phyloP scores from a whole-genome alignment of 176 grass and related monocot genomes.

The Paspalum vaginatum region DNA sequence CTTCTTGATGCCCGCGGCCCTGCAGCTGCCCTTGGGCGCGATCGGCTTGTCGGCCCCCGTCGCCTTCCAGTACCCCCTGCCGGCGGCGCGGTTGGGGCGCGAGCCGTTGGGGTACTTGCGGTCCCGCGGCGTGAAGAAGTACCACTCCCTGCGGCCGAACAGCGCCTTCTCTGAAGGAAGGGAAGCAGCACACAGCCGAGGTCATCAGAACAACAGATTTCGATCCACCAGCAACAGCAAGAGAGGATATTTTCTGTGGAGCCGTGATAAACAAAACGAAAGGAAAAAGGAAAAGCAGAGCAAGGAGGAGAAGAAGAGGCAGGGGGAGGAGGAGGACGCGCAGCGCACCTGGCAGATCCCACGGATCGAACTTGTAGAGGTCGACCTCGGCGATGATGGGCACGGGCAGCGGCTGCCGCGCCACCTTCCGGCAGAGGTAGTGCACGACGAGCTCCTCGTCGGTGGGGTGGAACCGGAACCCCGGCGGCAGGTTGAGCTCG shows the following conservation, averaged over 20 bases:
- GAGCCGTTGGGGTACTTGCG: constrained; percentile 82
- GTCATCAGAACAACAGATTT: background rate
- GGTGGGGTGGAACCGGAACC: constrained; percentile 95
- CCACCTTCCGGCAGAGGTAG: constrained; percentile 72
- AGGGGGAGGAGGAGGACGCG: background rate
- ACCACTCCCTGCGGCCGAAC: constrained; percentile 79
- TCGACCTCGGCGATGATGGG: constrained; percentile 93
- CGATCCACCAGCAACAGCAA: background rate
- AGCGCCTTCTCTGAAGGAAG: constrained; percentile 62
- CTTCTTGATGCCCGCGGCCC: constrained; percentile 64
- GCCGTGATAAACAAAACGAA: background rate
- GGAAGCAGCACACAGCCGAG: background rate
- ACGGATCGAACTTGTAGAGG: constrained; percentile 86
- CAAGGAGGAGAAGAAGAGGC: background rate
- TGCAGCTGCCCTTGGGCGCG: constrained; percentile 30
- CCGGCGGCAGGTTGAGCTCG: constrained; percentile 85
- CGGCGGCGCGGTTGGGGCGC: constrained; percentile 69
- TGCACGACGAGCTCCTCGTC: constrained; percentile 88
- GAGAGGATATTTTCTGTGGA: too few species aligned
- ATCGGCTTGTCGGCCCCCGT: constrained; percentile 76
- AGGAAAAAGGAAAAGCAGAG: background rate
- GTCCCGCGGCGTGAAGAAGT: constrained; percentile 81
- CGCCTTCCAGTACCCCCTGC: constrained; percentile 82
- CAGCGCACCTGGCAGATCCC: constrained; percentile 70
- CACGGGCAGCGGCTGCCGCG: constrained; percentile 57